Base-by-base conservation (phyloP, 345 rosid species). In the Rubroshorea leprosula region DNA sequence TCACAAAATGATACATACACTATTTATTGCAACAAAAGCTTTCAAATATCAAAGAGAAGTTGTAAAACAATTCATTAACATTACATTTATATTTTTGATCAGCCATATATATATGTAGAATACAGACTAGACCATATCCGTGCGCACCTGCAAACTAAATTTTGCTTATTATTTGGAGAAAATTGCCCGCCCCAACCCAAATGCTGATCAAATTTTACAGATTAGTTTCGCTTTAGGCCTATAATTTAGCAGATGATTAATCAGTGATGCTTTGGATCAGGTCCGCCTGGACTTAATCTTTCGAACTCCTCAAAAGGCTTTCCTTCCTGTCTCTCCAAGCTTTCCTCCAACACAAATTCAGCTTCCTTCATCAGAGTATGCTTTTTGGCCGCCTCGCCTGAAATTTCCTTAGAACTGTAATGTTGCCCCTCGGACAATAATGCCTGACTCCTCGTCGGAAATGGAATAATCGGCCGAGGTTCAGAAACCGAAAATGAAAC, bases 241-340 rank as follows among this genome's bases (percentile, higher is more conserved):
- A 8, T 8, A 2, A 35, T 6, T 35, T 35, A 35, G 41, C 3
- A 6, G 11, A 18, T 14, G 13, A 9, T 53, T 29, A 25, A 27
- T 63, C 63, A 77, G 58, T 84, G 87, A 62, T 87, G 95, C 44
- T 75, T 81, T 19, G 82, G 87, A 64, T 84, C 84, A 17, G 86
- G 88, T 44, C 95, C 88, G 10, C 95, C 95, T 15, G 90, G 95
- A 65, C 86, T 82, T 0, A 67, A 57, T 51, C 87, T 49, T 25
- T 58, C 59, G 38, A 91, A 58, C 46, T 72, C 49, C 50, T 66
- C 59, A 17, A 69, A 61, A 60, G 61, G 72, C 54, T n/a, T 68
- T 39, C 79, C 82, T 44, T 47, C 49, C 22, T 75, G 74, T 63
- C 79, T 77, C 19, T 29, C 19, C 24, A 77, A 60, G 64, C 79